Evolutionary conservation across 2,329 filamentous ascomycete species (phyloP).

Genomic region (Clarireedia paspali): DNA sequence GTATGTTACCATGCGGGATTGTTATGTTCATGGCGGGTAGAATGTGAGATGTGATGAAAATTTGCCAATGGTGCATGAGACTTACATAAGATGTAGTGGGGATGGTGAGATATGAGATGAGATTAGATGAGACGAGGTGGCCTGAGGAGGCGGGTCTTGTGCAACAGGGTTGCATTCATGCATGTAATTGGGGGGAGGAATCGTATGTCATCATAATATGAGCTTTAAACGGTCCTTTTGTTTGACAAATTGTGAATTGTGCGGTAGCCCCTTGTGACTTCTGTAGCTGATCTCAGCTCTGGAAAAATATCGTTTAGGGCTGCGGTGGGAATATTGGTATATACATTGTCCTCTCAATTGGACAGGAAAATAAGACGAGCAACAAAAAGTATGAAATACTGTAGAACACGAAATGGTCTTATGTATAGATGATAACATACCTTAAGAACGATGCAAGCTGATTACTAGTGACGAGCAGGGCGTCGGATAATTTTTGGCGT

Average conservation of each 20-base stretch:
- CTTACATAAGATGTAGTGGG: slow-evolving; percentile 7
- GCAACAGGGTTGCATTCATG: not conserved
- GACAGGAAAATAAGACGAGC: not conserved
- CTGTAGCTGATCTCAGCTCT: not conserved
- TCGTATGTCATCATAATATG: not conserved
- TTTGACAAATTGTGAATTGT: not conserved
- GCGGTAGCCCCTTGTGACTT: not conserved
- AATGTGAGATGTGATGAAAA: not conserved
- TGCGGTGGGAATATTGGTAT: not conserved
- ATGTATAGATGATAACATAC: not conserved
- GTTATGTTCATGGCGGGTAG: too few species aligned
- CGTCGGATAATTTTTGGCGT: not conserved
- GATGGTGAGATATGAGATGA: not conserved
- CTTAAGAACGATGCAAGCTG: not conserved
- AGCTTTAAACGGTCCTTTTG: not conserved
- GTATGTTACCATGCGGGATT: not conserved
- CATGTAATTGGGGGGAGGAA: not conserved
- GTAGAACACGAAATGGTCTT: not conserved
- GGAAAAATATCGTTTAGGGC: not conserved
- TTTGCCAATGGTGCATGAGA: not conserved
- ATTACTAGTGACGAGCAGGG: not conserved
- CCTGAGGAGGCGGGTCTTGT: not conserved
- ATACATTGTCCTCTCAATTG: not conserved
- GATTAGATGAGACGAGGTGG: slow-evolving; percentile 5
- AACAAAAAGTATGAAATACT: not conserved